A percentile compares a stretch with the other conserved stretches of the same genome.
These are phyloP conservation scores for Ilyonectria mors-panacis DNA, from an alignment of 2,329 filamentous ascomycete genomes.

Conservation along the genomic window DNA sequence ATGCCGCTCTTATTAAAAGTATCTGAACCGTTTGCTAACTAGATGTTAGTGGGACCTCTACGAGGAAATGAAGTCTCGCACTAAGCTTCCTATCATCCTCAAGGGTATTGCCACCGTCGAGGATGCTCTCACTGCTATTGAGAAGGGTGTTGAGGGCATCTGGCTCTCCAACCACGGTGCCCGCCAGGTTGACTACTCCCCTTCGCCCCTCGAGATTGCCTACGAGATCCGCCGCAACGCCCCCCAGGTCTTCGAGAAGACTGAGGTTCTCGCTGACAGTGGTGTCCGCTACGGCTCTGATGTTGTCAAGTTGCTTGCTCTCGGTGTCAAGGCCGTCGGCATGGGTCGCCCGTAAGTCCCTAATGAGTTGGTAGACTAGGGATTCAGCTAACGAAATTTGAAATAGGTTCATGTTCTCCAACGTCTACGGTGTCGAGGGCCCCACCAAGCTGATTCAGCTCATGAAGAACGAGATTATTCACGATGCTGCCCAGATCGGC, in stretches of 20 bases:
- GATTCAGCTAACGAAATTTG: neutral
- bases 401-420: constrained; percentile 63
- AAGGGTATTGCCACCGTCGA: constrained; percentile 58
- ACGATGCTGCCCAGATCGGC: constrained; percentile 54
- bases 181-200: constrained; percentile 56
- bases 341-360: constrained; percentile 56
- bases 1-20: neutral
- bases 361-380: fast-evolving
- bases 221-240: constrained; percentile 55
- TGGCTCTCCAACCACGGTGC: constrained; percentile 60
- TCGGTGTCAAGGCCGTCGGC: constrained; percentile 58
- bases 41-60: constrained; percentile 41
- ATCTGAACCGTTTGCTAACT: neutral
- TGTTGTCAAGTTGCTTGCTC: constrained; percentile 56
- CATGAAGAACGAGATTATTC: constrained; percentile 62
- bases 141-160: constrained; percentile 54
- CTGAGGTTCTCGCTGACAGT: constrained; percentile 56
- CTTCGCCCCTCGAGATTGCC: constrained; percentile 45
- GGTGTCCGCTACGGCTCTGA: constrained; percentile 58
- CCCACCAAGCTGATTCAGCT: constrained; percentile 63
- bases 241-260: constrained; percentile 54
- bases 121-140: constrained; percentile 53
- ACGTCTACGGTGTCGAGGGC: constrained; percentile 64
- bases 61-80: constrained; percentile 51
- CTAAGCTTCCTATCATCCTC: constrained; percentile 55